Evolutionary conservation across 352 stramenopile species (phyloP).

Genomic region (Globisporangium carolinianum): DNA sequence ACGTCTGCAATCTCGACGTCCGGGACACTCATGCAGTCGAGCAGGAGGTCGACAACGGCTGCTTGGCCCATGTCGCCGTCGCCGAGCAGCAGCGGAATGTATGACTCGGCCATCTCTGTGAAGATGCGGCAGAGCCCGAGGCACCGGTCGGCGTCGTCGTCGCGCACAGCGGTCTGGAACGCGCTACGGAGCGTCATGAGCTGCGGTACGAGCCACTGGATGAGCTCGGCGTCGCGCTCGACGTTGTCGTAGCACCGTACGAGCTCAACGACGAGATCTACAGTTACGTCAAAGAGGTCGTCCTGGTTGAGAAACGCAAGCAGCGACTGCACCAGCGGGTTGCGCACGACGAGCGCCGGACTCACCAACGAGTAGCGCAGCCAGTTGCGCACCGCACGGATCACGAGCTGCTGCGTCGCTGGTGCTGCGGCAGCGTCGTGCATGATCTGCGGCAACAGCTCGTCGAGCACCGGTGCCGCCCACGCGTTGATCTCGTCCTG

Average conservation of each 20-base stretch:
- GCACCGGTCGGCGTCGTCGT: slow-evolving; percentile 72
- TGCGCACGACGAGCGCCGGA: slow-evolving; percentile 38
- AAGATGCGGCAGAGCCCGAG: slow-evolving; percentile 84
- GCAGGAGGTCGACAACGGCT: slow-evolving; percentile 71
- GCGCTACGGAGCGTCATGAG: slow-evolving; percentile 53
- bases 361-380: slow-evolving; percentile 45
- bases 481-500: slow-evolving; percentile 55
- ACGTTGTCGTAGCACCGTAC: slow-evolving; percentile 53
- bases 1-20: slow-evolving; percentile 79
- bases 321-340: slow-evolving; percentile 64
- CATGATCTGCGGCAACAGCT: slow-evolving; percentile 71
- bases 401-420: slow-evolving; percentile 46
- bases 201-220: slow-evolving; percentile 74
- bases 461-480: slow-evolving; percentile 46
- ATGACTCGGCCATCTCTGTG: slow-evolving; percentile 86
- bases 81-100: slow-evolving; percentile 71
- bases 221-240: slow-evolving; percentile 37
- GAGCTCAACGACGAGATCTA: slow-evolving; percentile 80
- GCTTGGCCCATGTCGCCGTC: slow-evolving; percentile 40
- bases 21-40: slow-evolving; percentile 82
- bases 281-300: slow-evolving; percentile 77
- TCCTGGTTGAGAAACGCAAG: slow-evolving; percentile 54
- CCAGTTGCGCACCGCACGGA: slow-evolving; percentile 58
- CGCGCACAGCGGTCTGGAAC: slow-evolving; percentile 40
- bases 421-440: slow-evolving; percentile 32